Base-by-base conservation (phyloP, 805 yeast species). In the Maudiozyma saulgeensis region DNA sequence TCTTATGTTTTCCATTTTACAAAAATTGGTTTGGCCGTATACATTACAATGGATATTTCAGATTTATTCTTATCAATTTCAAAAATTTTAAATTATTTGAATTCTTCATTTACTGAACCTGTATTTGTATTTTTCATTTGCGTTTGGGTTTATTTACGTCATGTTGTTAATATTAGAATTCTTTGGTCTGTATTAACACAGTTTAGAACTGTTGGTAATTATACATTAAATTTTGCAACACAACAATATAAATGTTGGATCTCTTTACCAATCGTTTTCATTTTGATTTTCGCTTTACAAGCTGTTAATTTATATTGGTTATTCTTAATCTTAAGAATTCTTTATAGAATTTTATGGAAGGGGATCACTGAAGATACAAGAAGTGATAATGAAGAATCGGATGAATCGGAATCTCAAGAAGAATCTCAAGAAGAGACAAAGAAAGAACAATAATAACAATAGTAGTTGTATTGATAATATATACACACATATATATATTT, bases 231-330 rank as follows among this genome's bases (percentile, higher is more conserved):
- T 72, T 93, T 87, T 81, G 86, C 77, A 12, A 82, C 93, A 31
- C 91, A 90, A 67, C 96, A 93, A 67, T 93, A 91, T 73, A 93
- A 93, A 69, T 93, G 98, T 70, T 88, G 88, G 84, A 87, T 93
- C 56, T 84, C 98, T 23, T 95, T 87, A 70, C 86, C 87, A 48
- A 89, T 93, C 64, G 90, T 91, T 3, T 90, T 93, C 61, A 67
- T 69, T 21, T 76, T 93, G 61, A 77, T 93, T 52, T 72, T 77
- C 47, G 90, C 93, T 0, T 75, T 93, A 55, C 98, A 93, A 67
- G 59, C 87, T 49, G 88, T 93, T 50, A 93, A 93, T 63, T 58
- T 79, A 19, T 93, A 86, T 70, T 93, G 99, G 99, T 75, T 90
- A 51, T 80, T 78, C 58, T 74, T 91, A 59, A 87, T 93, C 53